Evolutionary conservation across 2,329 filamentous ascomycete species (phyloP).

Genomic region (Xylaria sp.): DNA sequence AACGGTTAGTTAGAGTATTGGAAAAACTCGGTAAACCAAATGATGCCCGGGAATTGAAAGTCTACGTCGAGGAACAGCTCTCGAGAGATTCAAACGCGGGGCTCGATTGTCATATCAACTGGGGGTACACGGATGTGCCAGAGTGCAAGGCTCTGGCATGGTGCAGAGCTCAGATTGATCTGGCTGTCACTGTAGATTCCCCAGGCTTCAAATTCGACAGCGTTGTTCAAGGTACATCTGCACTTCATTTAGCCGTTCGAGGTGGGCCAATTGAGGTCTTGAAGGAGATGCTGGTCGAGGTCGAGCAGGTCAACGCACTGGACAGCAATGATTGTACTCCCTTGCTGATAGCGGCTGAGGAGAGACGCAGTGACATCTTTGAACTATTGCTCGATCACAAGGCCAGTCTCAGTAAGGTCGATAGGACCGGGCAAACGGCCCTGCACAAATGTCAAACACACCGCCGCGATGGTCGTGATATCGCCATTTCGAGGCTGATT

Average conservation of each 20-base stretch:
- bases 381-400: background rate
- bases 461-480: background rate
- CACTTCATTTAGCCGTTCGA: conserved; percentile 1
- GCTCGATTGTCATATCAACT: background rate
- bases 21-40: background rate
- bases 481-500: background rate
- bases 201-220: conserved; percentile 4
- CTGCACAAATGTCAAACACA: conserved; percentile 1
- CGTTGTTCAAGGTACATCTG: background rate
- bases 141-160: background rate
- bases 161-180: conserved; percentile 3
- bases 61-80: background rate
- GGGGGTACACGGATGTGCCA: background rate
- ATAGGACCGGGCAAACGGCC: background rate
- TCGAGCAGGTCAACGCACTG: background rate
- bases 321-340: conserved; percentile 2
- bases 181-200: background rate
- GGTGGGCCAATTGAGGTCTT: background rate
- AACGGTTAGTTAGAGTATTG: background rate
- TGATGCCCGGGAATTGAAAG: background rate
- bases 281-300: conserved; percentile 7
- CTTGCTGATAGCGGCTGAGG: conserved; percentile 1
- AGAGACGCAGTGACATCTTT: background rate
- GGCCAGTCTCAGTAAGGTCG: background rate
- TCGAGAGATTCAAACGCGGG: background rate